A percentile compares a stretch with the other conserved stretches of the same genome.
phyloP scores from a whole-genome alignment of 2,329 filamentous ascomycete species.

The Salinomyces thailandicus region DNA sequence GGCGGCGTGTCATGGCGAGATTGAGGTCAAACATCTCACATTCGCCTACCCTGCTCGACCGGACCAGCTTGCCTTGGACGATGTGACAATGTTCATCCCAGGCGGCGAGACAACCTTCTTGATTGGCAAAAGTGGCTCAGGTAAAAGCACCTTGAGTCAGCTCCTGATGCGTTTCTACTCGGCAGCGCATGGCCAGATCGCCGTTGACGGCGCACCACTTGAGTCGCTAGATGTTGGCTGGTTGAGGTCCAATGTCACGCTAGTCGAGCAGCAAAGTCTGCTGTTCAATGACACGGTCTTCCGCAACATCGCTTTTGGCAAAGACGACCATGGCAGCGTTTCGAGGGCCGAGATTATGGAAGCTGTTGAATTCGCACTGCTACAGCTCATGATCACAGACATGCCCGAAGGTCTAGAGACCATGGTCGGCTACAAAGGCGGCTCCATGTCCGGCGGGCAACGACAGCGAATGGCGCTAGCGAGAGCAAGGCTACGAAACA shows the following conservation, averaged over 20 bases:
- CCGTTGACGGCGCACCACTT: slow-evolving; percentile 56
- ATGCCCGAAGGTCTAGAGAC: slow-evolving; percentile 66
- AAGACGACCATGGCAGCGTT: slow-evolving; percentile 38
- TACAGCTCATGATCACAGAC: slow-evolving; percentile 55
- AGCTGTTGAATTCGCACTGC: slow-evolving; percentile 56
- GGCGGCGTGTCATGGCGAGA: slow-evolving; percentile 49
- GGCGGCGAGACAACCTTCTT: slow-evolving; percentile 67
- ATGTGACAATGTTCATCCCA: slow-evolving; percentile 58
- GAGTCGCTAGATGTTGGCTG: slow-evolving; percentile 55
- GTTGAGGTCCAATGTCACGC: slow-evolving; percentile 65
- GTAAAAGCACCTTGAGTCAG: slow-evolving; percentile 80
- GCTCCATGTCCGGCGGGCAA: slow-evolving; percentile 42
- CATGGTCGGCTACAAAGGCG: slow-evolving; percentile 56
- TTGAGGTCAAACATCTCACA: slow-evolving; percentile 54
- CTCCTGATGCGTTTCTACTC: slow-evolving; percentile 70
- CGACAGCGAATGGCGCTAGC: slow-evolving; percentile 38
- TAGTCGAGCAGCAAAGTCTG: slow-evolving; percentile 72
- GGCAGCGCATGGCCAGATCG: slow-evolving; percentile 53
- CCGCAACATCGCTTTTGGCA: slow-evolving; percentile 68
- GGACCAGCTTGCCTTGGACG: slow-evolving; percentile 47
- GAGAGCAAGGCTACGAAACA: slow-evolving; percentile 54
- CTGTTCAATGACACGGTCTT: slow-evolving; percentile 74
- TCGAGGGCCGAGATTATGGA: slow-evolving; percentile 46
- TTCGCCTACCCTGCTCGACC: slow-evolving; percentile 63
- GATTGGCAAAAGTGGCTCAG: slow-evolving; percentile 77